These are phyloP conservation scores for Tricholoma flavovirens DNA, from an alignment of 768 basidiomycete species.

Conservation along the genomic window DNA sequence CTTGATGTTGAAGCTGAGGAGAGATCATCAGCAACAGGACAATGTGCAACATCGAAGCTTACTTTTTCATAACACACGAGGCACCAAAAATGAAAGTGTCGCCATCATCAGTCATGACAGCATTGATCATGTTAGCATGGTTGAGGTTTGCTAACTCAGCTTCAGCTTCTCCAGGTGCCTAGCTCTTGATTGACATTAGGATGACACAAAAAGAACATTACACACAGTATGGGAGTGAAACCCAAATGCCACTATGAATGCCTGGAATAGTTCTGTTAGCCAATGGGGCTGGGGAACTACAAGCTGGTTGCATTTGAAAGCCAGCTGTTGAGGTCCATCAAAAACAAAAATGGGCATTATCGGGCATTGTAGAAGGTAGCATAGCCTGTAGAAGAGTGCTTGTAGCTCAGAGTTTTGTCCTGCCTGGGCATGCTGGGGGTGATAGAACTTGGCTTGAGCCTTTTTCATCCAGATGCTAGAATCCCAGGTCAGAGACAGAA, in stretches of 20 bases:
- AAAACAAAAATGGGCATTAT: conserved; percentile 45
- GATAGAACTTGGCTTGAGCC: conserved; percentile 9
- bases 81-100: conserved; percentile 46
- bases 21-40: conserved; percentile 20
- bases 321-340: conserved; percentile 42
- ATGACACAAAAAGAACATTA: neutral
- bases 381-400: conserved; percentile 36
- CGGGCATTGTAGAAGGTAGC: conserved; percentile 23
- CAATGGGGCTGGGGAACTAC: conserved; percentile 22
- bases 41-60: conserved; percentile 8
- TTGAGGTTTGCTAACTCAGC: conserved; percentile 43
- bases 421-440: too few relatives aligned
- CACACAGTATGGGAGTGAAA: conserved; percentile 26
- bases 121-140: conserved; percentile 32
- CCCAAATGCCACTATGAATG: conserved; percentile 37
- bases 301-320: conserved; percentile 31
- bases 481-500: neutral
- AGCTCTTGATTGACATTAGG: neutral
- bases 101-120: conserved; percentile 42
- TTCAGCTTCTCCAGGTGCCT: conserved; percentile 44
- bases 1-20: conserved; percentile 12
- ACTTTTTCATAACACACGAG: conserved; percentile 21
- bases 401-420: conserved; percentile 36
- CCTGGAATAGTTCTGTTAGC: conserved; percentile 19
- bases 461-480: neutral